Conservation (phyloP, 441 rosid genomes). For the Dalechampia spathulata region DNA sequence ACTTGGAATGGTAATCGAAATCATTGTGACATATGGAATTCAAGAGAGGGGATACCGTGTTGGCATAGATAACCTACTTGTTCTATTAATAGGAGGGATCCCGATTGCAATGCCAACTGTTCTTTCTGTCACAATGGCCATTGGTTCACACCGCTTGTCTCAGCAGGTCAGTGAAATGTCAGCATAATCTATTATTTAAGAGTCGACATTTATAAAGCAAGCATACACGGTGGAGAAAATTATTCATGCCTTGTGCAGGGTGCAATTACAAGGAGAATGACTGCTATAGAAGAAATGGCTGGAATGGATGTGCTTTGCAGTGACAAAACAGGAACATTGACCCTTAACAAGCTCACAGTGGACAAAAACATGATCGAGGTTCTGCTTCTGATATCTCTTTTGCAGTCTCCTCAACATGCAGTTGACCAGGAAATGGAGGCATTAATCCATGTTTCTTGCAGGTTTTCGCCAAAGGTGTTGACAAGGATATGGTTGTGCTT, state of each 20-base stretch:
- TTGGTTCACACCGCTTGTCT: conserved; percentile 82
- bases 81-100: conserved; percentile 91
- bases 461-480: conserved; percentile 64
- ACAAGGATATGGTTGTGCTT: conserved; percentile 47
- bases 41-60: conserved; percentile 67
- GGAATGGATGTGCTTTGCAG: conserved; percentile 99
- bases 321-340: conserved; percentile 89
- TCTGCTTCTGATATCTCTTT: conserved; percentile 9
- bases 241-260: conserved; percentile 37
- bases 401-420: not conserved
- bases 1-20: conserved; percentile 59
- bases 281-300: conserved; percentile 97
- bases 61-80: conserved; percentile 86
- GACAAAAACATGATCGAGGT: conserved; percentile 80
- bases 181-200: not conserved
- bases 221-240: no score
- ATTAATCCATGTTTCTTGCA: conserved; percentile 12
- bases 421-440: not conserved
- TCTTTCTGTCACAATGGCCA: conserved; percentile 94
- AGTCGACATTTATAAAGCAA: not conserved
- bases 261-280: conserved; percentile 96
- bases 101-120: conserved; percentile 99
- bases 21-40: conserved; percentile 77
- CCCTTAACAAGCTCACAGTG: conserved; percentile 87
- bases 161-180: conserved; percentile 45